Base-by-base conservation (phyloP, 75 land plant species). In the Cryptomeria japonica region DNA sequence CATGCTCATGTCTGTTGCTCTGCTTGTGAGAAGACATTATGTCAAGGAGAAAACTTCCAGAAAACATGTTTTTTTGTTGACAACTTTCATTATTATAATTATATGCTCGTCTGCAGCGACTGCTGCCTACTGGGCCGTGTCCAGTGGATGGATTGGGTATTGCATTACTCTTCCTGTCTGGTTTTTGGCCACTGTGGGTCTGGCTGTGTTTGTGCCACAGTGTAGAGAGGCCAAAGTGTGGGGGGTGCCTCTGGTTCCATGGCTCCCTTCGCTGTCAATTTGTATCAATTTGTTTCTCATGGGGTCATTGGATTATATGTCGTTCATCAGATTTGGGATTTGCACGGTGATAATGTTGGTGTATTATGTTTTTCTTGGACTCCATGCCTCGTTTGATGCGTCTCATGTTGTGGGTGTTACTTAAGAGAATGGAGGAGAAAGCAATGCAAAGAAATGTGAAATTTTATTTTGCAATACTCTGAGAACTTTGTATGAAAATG, bases 381-480 rank as follows among this genome's bases (percentile, higher is more conserved):
- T 97, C 36, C 98, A 97, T 88, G 98, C 98, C 11, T 90, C 95
- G 10, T 95, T 89, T 80, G 98, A 96, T 84, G 83, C 91, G 7
- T 90, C 94, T 2, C 39, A 86, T 5, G 87, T 85, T 76, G 10
- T 28, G 70, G 47, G 18, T 10, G 34, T 25, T 31, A 72, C 76
- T n/a, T 72, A 32, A 72, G 2, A 49, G 51, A 10, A 49, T 49
- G 51, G 0, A 51, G 55, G 2, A 14, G 16, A 51, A 51, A 51
- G 15, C 16, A 51, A 1, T 14, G 3, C 2, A 13, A 51, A 51
- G 55, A 51, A 51, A 51, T 51, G 55, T 13, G 55, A 51, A 13
- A 51, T 13, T 51, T 51, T 51, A 16, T 51, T 13, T 2, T 51
- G 16, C 55, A 51, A 51, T 51, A 1, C 15, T 51, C 14, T 51